phyloP scores from a whole-genome alignment of 805 yeast species.

The Lipomyces spencermartinsiae region DNA sequence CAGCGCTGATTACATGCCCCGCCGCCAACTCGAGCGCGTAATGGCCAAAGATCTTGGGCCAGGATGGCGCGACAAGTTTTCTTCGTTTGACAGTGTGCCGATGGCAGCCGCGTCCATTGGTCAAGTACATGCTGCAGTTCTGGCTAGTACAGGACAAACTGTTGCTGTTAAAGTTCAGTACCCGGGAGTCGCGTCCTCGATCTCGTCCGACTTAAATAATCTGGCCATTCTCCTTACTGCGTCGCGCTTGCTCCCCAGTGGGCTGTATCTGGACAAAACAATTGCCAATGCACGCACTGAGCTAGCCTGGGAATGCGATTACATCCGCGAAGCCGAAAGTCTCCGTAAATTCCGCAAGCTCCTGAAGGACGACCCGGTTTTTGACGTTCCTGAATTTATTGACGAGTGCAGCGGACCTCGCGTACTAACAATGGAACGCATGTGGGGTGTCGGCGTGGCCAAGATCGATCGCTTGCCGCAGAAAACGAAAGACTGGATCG shows the following conservation, averaged over 20 bases:
- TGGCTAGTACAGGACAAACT: slow-evolving; percentile 34
- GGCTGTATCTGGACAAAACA: slow-evolving; percentile 88
- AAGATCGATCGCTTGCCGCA: slow-evolving; percentile 71
- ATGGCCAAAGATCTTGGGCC: slow-evolving; percentile 76
- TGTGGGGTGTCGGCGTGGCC: slow-evolving; percentile 83
- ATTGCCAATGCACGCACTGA: slow-evolving; percentile 92
- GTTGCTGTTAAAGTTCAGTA: slow-evolving; percentile 97
- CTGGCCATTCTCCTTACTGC: slow-evolving; percentile 83
- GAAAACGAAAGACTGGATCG: slow-evolving; percentile 77
- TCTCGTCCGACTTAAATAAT: slow-evolving; percentile 92
- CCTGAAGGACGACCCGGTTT: slow-evolving; percentile 63
- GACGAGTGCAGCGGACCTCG: slow-evolving; percentile 79
- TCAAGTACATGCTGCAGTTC: slow-evolving; percentile 86
- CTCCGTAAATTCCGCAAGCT: slow-evolving; percentile 71
- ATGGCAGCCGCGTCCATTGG: slow-evolving; percentile 98
- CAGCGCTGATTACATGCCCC: slow-evolving; percentile 96
- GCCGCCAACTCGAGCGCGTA: slow-evolving; percentile 79
- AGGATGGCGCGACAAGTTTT: slow-evolving; percentile 76
- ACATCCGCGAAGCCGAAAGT: slow-evolving; percentile 83
- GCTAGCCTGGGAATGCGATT: slow-evolving; percentile 97
- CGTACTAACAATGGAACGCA: slow-evolving; percentile 86
- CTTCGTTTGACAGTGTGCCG: slow-evolving; percentile 83
- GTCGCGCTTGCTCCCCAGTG: slow-evolving; percentile 84
- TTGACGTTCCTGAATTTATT: slow-evolving; percentile 81
- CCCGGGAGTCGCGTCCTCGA: slow-evolving; percentile 93